Conservation (phyloP, 352 stramenopile genomes). For the Phytophthora cryptogea region DNA sequence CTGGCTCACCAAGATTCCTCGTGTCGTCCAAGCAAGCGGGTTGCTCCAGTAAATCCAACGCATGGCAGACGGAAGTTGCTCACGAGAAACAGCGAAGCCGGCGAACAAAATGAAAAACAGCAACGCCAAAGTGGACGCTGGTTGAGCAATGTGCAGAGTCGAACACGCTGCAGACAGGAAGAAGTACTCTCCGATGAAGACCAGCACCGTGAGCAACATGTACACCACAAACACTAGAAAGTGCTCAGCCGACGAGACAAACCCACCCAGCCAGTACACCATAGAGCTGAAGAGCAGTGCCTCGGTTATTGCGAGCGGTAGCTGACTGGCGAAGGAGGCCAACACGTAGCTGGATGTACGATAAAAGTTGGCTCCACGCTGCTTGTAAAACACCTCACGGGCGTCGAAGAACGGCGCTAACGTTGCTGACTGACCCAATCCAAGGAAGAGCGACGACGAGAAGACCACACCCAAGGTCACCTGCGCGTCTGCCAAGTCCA, state of each 20-base stretch:
- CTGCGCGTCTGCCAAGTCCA: constrained; percentile 40
- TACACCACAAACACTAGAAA: constrained; percentile 52
- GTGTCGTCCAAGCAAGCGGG: constrained; percentile 50
- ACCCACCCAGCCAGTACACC: constrained; percentile 81
- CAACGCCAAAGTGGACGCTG: constrained; percentile 42
- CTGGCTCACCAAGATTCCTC: constrained; percentile 49
- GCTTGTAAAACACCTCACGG: constrained; percentile 84
- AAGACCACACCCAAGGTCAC: constrained; percentile 75
- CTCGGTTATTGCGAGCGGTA: constrained; percentile 60
- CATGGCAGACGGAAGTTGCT: constrained; percentile 40
- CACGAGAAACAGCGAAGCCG: constrained; percentile 48
- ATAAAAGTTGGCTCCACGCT: constrained; percentile 84
- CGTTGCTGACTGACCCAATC: constrained; percentile 66
- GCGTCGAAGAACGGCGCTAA: constrained; percentile 64
- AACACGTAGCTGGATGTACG: constrained; percentile 77
- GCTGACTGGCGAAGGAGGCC: constrained; percentile 35
- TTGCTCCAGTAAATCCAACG: constrained; percentile 70
- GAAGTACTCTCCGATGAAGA: constrained; percentile 52
- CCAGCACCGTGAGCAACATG: constrained; percentile 50
- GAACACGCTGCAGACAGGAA: constrained; percentile 39
- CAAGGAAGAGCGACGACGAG: constrained; percentile 74
- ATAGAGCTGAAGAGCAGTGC: constrained; percentile 75
- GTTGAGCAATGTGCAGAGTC: constrained; percentile 49
- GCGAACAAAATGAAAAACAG: constrained; percentile 54
- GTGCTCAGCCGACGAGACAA: constrained; percentile 32